A percentile compares a stretch with the other conserved stretches of the same genome.
phyloP scores from a whole-genome alignment of 495 filamentous ascomycete species.

The Amniculicola lignicola region DNA sequence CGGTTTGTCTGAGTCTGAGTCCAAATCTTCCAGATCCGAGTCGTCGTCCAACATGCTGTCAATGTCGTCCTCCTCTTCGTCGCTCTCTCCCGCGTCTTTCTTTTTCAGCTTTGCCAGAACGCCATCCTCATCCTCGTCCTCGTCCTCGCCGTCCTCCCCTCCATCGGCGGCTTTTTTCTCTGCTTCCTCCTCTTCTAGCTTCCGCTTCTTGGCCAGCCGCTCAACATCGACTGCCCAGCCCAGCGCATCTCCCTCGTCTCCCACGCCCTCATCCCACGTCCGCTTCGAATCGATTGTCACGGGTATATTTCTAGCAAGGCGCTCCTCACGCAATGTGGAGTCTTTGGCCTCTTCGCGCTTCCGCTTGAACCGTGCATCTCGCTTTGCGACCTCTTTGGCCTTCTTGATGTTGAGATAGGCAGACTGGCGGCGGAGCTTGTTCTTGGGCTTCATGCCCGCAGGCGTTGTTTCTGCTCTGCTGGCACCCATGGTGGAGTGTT shows the following conservation, averaged over 20 bases:
- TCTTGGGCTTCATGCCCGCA: conserved; percentile 43
- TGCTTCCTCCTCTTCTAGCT: conserved; percentile 17
- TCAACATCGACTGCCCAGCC: conserved; percentile 71
- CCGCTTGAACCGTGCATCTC: conserved; percentile 69
- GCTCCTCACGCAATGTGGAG: conserved; percentile 66
- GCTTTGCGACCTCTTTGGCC: conserved; percentile 63
- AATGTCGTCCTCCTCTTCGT: conserved; percentile 53
- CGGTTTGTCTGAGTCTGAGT: conserved; percentile 12
- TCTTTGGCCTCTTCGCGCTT: conserved; percentile 83
- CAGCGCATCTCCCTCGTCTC: conserved; percentile 58
- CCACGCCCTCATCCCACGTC: conserved; percentile 88
- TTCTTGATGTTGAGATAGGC: conserved; percentile 78
- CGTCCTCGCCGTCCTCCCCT: too few relatives aligned
- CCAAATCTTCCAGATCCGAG: conserved; percentile 42
- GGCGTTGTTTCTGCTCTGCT: conserved; percentile 25
- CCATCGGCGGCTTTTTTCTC: conserved; percentile 39
- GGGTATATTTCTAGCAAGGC: conserved; percentile 75
- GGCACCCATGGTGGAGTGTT: conserved; percentile 36
- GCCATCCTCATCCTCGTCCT: conserved; percentile 53
- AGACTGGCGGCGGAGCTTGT: conserved; percentile 72
- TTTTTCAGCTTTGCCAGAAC: conserved; percentile 47
- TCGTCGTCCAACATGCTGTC: conserved; percentile 69
- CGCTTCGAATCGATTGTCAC: conserved; percentile 83
- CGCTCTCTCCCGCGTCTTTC: conserved; percentile 43
- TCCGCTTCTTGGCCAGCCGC: conserved; percentile 66